Evolutionary conservation across 768 basidiomycete genomes (phyloP).

Genomic region (Xerocomellus dryophilus): DNA sequence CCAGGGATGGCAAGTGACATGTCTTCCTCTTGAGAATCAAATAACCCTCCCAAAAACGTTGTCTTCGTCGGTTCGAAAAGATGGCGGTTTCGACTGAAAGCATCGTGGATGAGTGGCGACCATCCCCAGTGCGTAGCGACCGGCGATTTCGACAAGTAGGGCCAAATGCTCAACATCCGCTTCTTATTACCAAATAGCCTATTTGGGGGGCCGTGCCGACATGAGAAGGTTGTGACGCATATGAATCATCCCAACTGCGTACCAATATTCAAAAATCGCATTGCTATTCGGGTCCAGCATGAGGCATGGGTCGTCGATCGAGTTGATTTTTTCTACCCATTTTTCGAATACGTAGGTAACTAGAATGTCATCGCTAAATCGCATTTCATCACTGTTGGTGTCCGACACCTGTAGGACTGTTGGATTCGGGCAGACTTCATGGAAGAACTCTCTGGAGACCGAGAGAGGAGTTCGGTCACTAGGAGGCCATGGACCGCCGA

Average conservation of each 20-base stretch:
- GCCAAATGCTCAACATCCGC: slow-evolving; percentile 37
- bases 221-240: background rate
- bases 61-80: slow-evolving; percentile 15
- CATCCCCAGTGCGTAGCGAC: slow-evolving; percentile 36
- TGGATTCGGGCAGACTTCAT: slow-evolving; percentile 39
- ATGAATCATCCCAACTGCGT: slow-evolving; percentile 1
- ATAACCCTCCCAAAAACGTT: background rate
- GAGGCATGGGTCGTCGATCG: slow-evolving; percentile 40
- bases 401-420: slow-evolving; percentile 31
- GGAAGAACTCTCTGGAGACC: slow-evolving; percentile 37
- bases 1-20: slow-evolving; percentile 1
- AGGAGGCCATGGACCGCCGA: slow-evolving; percentile 37
- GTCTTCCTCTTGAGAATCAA: background rate
- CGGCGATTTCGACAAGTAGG: slow-evolving; percentile 32
- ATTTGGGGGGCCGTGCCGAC: background rate
- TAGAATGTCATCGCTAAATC: slow-evolving; percentile 23
- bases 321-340: slow-evolving; percentile 37
- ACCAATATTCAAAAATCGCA: slow-evolving; percentile 39
- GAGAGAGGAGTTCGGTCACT: slow-evolving; percentile 34
- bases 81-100: slow-evolving; percentile 31
- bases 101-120: slow-evolving; percentile 35
- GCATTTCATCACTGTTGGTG: slow-evolving; percentile 29
- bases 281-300: slow-evolving; percentile 28
- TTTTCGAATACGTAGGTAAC: slow-evolving; percentile 33
- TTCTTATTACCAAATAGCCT: slow-evolving; percentile 35